A percentile compares a stretch with the other conserved stretches of the same genome.
phyloP scores from a whole-genome alignment of 108 stramenopile species.

The Fragilaria crotonensis region DNA sequence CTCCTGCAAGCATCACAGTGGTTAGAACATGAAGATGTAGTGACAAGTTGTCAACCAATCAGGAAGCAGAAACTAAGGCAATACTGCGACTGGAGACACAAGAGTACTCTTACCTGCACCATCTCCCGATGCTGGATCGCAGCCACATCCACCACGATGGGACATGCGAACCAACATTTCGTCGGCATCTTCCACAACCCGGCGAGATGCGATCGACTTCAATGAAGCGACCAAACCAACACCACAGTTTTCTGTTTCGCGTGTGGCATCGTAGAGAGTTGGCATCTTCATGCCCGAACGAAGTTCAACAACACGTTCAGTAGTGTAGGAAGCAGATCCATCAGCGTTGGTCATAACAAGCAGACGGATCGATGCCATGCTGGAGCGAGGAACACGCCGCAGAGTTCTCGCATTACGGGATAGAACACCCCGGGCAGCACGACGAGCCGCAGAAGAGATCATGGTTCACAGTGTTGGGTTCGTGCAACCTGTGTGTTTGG shows the following conservation, averaged over 20 bases:
- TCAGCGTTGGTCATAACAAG: no score
- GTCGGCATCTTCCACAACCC: slow-evolving; percentile 91
- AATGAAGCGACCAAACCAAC: slow-evolving; percentile 86
- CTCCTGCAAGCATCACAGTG: slow-evolving; percentile 38
- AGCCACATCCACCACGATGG: slow-evolving; percentile 93
- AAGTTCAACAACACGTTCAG: slow-evolving; percentile 57
- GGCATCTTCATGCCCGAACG: slow-evolving; percentile 21
- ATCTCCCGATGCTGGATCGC: slow-evolving; percentile 87
- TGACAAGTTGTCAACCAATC: no score
- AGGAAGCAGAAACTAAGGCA: background rate
- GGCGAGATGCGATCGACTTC: slow-evolving; percentile 73
- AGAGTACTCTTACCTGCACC: slow-evolving; percentile 70
- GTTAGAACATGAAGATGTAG: background rate
- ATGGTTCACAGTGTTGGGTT: no score
- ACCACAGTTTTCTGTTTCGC: slow-evolving; percentile 86
- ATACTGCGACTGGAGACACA: no score
- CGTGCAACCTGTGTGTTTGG: no score
- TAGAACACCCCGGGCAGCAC: background rate
- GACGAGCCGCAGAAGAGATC: background rate
- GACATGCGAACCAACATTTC: slow-evolving; percentile 97
- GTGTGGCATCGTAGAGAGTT: slow-evolving; percentile 56
- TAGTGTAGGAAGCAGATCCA: slow-evolving; percentile 60
- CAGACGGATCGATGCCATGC: no score
- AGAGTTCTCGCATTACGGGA: background rate
- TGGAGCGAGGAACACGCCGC: background rate